A percentile compares a stretch with the other conserved stretches of the same genome.
Evolutionary conservation across 768 basidiomycete species (phyloP).

Genomic region (Sporobolomyces phaffii): DNA sequence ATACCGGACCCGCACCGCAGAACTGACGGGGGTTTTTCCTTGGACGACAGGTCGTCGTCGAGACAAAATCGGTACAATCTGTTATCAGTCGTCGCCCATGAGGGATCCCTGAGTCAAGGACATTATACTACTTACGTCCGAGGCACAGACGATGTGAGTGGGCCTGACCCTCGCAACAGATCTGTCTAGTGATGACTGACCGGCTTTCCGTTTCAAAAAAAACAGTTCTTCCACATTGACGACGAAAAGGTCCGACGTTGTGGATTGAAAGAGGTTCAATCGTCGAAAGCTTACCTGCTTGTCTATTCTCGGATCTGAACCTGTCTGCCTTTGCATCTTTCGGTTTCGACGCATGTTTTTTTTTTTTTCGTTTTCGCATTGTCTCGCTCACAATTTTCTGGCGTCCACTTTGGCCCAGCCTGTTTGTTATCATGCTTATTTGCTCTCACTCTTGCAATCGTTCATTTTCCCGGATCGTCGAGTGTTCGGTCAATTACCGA

Average conservation of each 20-base stretch:
- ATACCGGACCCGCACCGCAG: too few species aligned
- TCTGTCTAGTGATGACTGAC: too few species aligned
- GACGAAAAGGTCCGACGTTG: constrained; percentile 63
- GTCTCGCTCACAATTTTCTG: too few species aligned
- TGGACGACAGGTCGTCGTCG: background rate
- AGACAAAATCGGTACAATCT: constrained; percentile 61
- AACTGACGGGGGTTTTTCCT: too few species aligned
- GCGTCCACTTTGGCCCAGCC: too few species aligned
- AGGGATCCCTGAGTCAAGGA: constrained; percentile 79
- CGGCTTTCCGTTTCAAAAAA: too few species aligned
- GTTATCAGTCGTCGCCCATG: constrained; percentile 87
- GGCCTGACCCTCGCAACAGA: too few species aligned
- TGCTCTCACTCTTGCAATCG: background rate
- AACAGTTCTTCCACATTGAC: constrained; percentile 86
- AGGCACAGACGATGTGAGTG: constrained; percentile 71
- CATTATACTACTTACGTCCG: constrained; percentile 87
- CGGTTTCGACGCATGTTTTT: too few species aligned
- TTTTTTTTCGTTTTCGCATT: background rate
- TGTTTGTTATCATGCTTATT: background rate
- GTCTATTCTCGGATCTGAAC: constrained; percentile 27
- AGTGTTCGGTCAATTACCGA: too few species aligned
- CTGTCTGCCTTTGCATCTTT: background rate
- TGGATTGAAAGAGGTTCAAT: constrained; percentile 19
- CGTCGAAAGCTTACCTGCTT: constrained; percentile 34
- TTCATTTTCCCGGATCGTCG: background rate